Evolutionary conservation across 768 basidiomycete species (phyloP), one percentile per base, ranked within the genome.

Genomic region (Trametes coccinea): DNA sequence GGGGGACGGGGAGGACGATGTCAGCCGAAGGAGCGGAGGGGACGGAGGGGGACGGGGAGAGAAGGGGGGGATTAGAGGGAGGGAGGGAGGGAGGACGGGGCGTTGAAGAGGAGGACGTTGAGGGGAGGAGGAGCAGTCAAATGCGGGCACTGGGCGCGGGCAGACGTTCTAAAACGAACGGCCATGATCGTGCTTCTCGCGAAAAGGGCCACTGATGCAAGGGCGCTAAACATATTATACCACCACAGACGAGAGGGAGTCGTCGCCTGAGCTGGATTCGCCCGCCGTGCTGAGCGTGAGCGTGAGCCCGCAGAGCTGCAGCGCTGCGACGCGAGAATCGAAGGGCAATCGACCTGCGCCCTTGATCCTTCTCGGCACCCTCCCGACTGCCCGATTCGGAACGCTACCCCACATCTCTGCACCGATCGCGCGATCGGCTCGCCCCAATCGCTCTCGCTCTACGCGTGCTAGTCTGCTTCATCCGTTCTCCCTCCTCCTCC

Each of bases 291-390:
- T 22, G 31, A 14, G 7, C 5, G n/a, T 11, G 39, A 14, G 37
- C 22, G 40, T 22, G 27, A 34, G 34, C 29, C 33, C 8, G 50
- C 50, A 44, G 53, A 13, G 14, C 9, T 27, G 6, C 37, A 40
- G 46, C 22, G 46, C 22, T 22, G 22, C 22, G 22, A 22, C 22
- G 22, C 22, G 22, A 22, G 30, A 49, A 3, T 17, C 30, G 3
- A 29, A 47, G 43, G n/a, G 10, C 5, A 13, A 47, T 11, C 5
- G 30, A 17, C 2, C 30, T 13, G 22, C 3, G 14, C 41, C 11
- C 40, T 10, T 17, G 30, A 34, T 56, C 55, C 55, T 56, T 56
- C 55, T 56, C 55, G 55, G 55, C 55, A 47, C 45, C 11, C 34
- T 13, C 34, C 7, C 55, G 45, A 17, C 46, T 47, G n/a, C 45